These are phyloP conservation scores for Cicer yamashitae DNA, from an alignment of 306 rosid genomes.

Conservation along the genomic window DNA sequence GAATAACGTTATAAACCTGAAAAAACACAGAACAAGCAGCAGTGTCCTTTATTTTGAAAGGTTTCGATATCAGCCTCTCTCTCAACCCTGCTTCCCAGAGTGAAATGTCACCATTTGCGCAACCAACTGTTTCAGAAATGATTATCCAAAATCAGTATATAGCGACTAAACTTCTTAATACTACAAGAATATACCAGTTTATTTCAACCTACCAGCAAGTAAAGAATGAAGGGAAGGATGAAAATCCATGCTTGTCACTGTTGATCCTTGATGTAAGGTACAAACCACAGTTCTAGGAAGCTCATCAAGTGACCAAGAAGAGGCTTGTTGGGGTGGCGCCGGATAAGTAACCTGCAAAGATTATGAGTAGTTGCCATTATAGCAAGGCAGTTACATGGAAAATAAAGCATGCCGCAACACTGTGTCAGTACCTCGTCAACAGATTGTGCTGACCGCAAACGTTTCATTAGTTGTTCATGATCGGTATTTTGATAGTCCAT, in stretches of 20 bases:
- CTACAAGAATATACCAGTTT: constrained; percentile 2
- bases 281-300: constrained; percentile 59
- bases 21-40: constrained; percentile 49
- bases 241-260: constrained; percentile 72
- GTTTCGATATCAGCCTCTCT: constrained; percentile 60
- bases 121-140: constrained; percentile 64
- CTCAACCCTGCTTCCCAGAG: constrained; percentile 66
- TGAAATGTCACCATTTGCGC: constrained; percentile 62
- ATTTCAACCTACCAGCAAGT: constrained; percentile 59
- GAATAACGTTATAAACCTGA: constrained; percentile 54
- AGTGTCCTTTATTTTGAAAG: constrained; percentile 53
- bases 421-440: constrained; percentile 60
- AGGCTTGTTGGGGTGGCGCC: constrained; percentile 51
- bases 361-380: constrained; percentile 25
- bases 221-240: constrained; percentile 66
- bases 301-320: constrained; percentile 61
- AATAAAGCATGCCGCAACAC: constrained; percentile 28
- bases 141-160: constrained; percentile 33
- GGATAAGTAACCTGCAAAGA: constrained; percentile 55
- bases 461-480: constrained; percentile 58
- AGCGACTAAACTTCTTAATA: background rate
- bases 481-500: constrained; percentile 56
- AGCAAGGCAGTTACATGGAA: constrained; percentile 22
- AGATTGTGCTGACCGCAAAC: constrained; percentile 59
- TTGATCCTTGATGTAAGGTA: constrained; percentile 58